Evolutionary conservation across 140 eudicot genomes (phyloP).

Genomic region (Artemisia princeps): DNA sequence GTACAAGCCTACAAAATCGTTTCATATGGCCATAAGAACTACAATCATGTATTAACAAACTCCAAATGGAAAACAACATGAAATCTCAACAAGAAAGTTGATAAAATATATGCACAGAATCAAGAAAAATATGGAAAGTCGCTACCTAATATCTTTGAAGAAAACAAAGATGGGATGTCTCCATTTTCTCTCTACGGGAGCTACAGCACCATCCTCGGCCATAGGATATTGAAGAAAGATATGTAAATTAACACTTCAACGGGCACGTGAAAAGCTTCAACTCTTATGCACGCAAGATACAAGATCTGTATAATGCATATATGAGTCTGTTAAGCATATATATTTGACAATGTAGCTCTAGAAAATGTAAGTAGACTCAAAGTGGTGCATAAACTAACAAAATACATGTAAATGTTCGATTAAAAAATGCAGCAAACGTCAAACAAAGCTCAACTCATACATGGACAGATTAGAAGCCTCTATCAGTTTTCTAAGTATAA

Average conservation of each 20-base stretch:
- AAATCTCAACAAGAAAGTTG: not conserved
- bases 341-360: not conserved
- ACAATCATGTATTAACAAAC: not conserved
- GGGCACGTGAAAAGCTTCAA: not conserved
- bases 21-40: not conserved
- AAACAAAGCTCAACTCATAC: conserved; percentile 4
- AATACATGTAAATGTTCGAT: not conserved
- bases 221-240: not conserved
- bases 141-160: conserved; percentile 41
- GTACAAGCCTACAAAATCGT: conserved; percentile 30
- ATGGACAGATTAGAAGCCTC: conserved; percentile 7
- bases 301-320: conserved; percentile 1
- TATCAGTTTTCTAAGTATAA: not conserved
- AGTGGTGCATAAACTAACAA: not conserved
- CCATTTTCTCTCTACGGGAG: conserved; percentile 21
- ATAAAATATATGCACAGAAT: not conserved
- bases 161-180: conserved; percentile 35
- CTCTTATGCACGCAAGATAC: not conserved
- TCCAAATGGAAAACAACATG: not conserved
- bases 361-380: not conserved
- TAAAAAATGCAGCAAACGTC: not conserved
- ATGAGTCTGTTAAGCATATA: not conserved
- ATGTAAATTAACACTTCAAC: not conserved
- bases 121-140: not conserved
- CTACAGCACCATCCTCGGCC: conserved; percentile 17